Conservation (phyloP, 441 rosid genomes). For the Dalechampia spathulata region DNA sequence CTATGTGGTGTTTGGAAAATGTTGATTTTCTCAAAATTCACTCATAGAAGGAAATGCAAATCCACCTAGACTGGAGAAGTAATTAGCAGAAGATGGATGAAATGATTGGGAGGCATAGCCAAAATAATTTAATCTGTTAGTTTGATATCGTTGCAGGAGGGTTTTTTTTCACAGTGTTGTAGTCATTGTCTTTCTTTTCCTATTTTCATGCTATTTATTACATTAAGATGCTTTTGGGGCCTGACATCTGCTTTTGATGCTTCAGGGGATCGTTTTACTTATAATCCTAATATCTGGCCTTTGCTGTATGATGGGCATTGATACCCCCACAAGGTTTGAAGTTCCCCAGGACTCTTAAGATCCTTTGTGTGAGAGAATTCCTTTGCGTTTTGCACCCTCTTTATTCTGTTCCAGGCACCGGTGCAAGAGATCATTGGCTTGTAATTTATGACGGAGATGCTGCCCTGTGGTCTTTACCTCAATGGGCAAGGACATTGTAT, state of each 20-base stretch:
- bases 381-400: conserved; percentile 19
- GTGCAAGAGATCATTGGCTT: conserved; percentile 18
- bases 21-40: too few species aligned
- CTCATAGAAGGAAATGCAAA: not conserved
- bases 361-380: conserved; percentile 12
- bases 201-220: not conserved
- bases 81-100: not conserved
- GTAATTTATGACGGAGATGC: conserved; percentile 14
- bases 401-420: conserved; percentile 22
- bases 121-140: not conserved
- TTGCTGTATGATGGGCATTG: conserved; percentile 96
- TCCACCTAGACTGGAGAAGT: not conserved
- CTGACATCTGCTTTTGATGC: conserved; percentile 23
- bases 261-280: conserved; percentile 84
- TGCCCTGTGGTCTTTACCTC: conserved; percentile 31
- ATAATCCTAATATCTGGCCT: conserved; percentile 85
- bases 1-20: too few species aligned
- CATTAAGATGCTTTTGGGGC: conserved; percentile 1
- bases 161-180: too few species aligned
- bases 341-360: conserved; percentile 74
- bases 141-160: not conserved
- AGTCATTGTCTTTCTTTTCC: not conserved
- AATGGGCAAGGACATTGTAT: conserved; percentile 20
- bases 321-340: conserved; percentile 88
- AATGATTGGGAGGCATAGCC: not conserved